These are phyloP conservation scores for Venustampulla echinocandica DNA, from an alignment of 495 filamentous ascomycete genomes.

Conservation along the genomic window DNA sequence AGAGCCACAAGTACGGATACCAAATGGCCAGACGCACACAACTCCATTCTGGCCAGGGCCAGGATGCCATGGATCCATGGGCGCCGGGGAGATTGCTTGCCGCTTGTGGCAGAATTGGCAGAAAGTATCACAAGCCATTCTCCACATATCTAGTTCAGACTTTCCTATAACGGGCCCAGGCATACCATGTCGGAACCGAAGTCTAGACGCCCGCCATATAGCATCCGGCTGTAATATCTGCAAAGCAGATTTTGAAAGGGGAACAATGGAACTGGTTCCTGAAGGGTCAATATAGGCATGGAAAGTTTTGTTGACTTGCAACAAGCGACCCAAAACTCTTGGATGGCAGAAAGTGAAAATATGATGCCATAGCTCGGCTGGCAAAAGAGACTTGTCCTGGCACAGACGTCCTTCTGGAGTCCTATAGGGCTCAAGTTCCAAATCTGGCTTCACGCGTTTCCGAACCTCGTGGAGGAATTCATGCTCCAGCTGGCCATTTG, in stretches of 20 bases:
- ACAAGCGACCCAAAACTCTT: constrained; percentile 38
- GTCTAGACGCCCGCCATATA: constrained; percentile 53
- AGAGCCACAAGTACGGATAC: constrained; percentile 46
- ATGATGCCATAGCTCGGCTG: constrained; percentile 46
- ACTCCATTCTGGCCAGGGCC: constrained; percentile 46
- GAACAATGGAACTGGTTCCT: constrained; percentile 23
- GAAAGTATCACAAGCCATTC: constrained; percentile 38
- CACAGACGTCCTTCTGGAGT: constrained; percentile 10
- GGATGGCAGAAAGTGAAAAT: constrained; percentile 46
- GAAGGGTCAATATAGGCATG: constrained; percentile 42
- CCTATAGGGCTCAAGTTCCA: constrained; percentile 5
- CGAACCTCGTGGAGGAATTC: constrained; percentile 14
- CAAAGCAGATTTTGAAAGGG: constrained; percentile 21
- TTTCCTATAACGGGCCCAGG: constrained; percentile 45
- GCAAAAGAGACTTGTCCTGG: constrained; percentile 34
- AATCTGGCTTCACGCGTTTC: constrained; percentile 29
- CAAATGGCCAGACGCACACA: constrained; percentile 57
- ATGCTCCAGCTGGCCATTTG: constrained; percentile 21
- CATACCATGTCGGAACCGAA: constrained; percentile 42
- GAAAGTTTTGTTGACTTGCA: constrained; percentile 44
- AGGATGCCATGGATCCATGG: constrained; percentile 35
- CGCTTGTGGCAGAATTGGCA: constrained; percentile 48
- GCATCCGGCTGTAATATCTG: constrained; percentile 36
- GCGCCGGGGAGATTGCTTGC: constrained; percentile 7
- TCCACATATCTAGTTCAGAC: constrained; percentile 57